phyloP scores from a whole-genome alignment of 352 stramenopile genomes.

The Phytophthora citrophthora region DNA sequence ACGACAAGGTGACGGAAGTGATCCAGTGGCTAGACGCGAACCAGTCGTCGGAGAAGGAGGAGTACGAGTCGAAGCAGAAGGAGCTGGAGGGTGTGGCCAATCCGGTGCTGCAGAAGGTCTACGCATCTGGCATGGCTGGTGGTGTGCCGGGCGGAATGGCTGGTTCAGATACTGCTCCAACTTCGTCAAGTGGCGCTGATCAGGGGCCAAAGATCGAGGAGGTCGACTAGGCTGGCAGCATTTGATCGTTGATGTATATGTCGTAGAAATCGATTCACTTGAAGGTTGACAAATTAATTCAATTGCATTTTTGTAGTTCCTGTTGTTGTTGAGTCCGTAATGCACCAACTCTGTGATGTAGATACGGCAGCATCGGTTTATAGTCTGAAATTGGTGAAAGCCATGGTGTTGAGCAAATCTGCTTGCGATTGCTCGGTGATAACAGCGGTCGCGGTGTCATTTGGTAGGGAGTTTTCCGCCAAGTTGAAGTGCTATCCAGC shows the following conservation, averaged over 20 bases:
- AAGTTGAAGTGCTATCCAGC: too few relatives aligned
- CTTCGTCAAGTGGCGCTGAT: constrained; percentile 41
- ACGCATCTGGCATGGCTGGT: constrained; percentile 56
- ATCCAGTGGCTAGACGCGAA: constrained; percentile 98
- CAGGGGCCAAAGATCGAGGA: constrained; percentile 85
- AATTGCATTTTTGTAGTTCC: neutral
- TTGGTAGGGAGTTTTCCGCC: too few relatives aligned
- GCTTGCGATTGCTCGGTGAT: too few relatives aligned
- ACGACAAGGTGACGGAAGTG: constrained; percentile 94
- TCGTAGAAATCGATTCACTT: neutral
- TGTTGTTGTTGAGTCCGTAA: too few relatives aligned
- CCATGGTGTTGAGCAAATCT: too few relatives aligned
- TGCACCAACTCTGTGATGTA: too few relatives aligned
- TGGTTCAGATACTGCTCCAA: constrained; percentile 30
- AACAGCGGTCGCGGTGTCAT: too few relatives aligned
- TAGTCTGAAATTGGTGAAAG: too few relatives aligned
- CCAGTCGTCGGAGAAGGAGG: constrained; percentile 72
- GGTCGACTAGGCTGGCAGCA: constrained; percentile 78
- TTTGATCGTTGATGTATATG: neutral
- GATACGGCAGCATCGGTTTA: too few relatives aligned
- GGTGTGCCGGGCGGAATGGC: constrained; percentile 20
- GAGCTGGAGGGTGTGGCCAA: constrained; percentile 88
- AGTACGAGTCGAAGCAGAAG: constrained; percentile 91
- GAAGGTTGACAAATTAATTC: neutral
- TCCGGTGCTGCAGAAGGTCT: constrained; percentile 85